Conservation (phyloP, 208 protist species). For the Crithidia thermophila region DNA sequence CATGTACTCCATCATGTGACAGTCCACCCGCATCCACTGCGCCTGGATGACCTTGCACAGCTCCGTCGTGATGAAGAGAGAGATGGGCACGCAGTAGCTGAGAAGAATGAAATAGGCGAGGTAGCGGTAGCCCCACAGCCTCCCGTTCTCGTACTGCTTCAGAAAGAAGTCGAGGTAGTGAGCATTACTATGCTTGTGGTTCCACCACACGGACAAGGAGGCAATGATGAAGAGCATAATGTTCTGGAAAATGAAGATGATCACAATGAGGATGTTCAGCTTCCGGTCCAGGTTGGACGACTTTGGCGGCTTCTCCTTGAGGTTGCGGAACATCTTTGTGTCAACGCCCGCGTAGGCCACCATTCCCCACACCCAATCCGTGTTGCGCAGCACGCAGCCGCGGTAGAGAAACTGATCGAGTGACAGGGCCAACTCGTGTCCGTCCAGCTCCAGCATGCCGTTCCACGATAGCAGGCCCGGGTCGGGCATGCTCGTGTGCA, state of each 20-base stretch:
- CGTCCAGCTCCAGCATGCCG: slow-evolving; percentile 64
- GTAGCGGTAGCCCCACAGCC: slow-evolving; percentile 75
- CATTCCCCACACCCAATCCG: slow-evolving; percentile 92
- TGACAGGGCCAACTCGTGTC: slow-evolving; percentile 55
- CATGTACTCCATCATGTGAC: slow-evolving; percentile 86
- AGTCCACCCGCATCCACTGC: slow-evolving; percentile 87
- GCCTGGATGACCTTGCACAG: slow-evolving; percentile 91
- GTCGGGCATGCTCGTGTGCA: slow-evolving; percentile 71
- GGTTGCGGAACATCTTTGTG: slow-evolving; percentile 93
- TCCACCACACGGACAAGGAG: slow-evolving; percentile 71
- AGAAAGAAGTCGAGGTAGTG: slow-evolving; percentile 79
- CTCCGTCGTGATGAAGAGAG: slow-evolving; percentile 93
- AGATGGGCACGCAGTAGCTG: slow-evolving; percentile 92
- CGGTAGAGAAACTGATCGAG: slow-evolving; percentile 92
- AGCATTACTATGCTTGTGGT: slow-evolving; percentile 42
- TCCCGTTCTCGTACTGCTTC: slow-evolving; percentile 31
- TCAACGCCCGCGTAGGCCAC: slow-evolving; percentile 93
- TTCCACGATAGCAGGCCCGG: slow-evolving; percentile 79
- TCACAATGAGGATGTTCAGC: slow-evolving; percentile 83
- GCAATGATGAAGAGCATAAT: slow-evolving; percentile 70
- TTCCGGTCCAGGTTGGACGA: slow-evolving; percentile 88
- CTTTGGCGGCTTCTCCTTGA: slow-evolving; percentile 85
- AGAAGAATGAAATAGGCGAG: slow-evolving; percentile 92
- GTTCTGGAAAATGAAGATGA: slow-evolving; percentile 79
- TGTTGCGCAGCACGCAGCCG: slow-evolving; percentile 91